Evolutionary conservation across 352 stramenopile genomes (phyloP).

Genomic region (Hyaloperonospora arabidopsidis): DNA sequence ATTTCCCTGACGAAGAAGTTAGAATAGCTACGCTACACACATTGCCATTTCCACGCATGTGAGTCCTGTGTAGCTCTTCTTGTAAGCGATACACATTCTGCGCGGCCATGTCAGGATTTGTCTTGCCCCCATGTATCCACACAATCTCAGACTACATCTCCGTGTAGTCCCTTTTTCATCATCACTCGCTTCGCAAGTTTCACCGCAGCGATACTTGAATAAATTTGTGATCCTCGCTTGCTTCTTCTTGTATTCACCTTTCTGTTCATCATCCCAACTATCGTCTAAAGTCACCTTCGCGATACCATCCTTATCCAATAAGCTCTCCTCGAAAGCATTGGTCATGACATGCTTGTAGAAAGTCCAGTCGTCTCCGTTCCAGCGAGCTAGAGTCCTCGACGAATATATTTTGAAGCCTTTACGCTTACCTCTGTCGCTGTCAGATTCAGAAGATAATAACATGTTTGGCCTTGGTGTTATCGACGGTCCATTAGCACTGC

Average conservation of each 20-base stretch:
- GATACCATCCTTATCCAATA: neutral
- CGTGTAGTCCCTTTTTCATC: conserved; percentile 9
- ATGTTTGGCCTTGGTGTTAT: no score
- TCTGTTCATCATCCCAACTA: conserved; percentile 2
- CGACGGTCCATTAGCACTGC: no score
- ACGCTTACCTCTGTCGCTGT: no score
- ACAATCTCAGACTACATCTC: conserved; percentile 10
- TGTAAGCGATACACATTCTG: neutral
- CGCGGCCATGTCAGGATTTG: neutral
- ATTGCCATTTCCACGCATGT: neutral
- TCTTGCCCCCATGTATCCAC: conserved; percentile 8
- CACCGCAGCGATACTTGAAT: conserved; percentile 6
- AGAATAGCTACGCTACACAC: no score
- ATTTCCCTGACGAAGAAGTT: no score
- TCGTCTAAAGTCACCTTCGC: neutral
- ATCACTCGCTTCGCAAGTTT: conserved; percentile 9
- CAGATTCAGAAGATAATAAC: no score
- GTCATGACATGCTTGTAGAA: conserved; percentile 18
- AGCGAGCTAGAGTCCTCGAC: conserved; percentile 4
- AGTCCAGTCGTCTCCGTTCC: conserved; percentile 10
- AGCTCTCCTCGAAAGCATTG: conserved; percentile 10
- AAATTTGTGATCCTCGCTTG: conserved; percentile 5
- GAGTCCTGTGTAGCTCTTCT: neutral
- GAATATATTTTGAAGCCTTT: no score
- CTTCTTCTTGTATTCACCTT: conserved; percentile 10